Evolutionary conservation across 768 basidiomycete species (phyloP).

Genomic region (Lactarius deliciosus): DNA sequence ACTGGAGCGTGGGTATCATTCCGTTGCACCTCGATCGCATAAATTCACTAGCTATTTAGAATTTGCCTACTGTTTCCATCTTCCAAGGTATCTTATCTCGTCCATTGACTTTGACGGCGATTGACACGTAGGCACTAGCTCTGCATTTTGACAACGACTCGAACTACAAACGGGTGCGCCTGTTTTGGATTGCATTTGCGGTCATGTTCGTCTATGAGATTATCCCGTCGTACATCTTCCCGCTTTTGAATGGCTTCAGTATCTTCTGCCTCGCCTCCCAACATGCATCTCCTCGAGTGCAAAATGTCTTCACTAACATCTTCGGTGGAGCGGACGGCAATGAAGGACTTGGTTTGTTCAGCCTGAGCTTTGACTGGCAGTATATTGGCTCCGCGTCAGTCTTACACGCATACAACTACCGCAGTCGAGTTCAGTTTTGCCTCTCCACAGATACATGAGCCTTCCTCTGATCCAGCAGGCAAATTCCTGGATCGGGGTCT

Average conservation of each 20-base stretch:
- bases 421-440: background rate
- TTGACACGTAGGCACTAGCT: conserved; percentile 41
- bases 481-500: conserved; percentile 57
- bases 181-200: conserved; percentile 52
- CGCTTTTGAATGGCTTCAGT: conserved; percentile 59
- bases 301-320: conserved; percentile 55
- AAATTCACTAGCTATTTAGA: conserved; percentile 35
- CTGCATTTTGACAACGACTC: conserved; percentile 48
- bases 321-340: conserved; percentile 69
- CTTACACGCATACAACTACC: background rate
- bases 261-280: conserved; percentile 62
- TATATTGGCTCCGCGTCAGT: conserved; percentile 50
- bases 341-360: conserved; percentile 62
- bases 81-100: conserved; percentile 47
- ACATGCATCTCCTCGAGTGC: conserved; percentile 42
- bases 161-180: conserved; percentile 49
- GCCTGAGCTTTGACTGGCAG: conserved; percentile 68
- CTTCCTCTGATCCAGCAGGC: conserved; percentile 56
- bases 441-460: conserved; percentile 43
- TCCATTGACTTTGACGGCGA: background rate
- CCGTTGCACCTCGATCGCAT: background rate
- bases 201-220: conserved; percentile 55
- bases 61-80: conserved; percentile 56
- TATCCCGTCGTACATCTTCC: conserved; percentile 60
- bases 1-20: conserved; percentile 47